Evolutionary conservation across 108 stramenopile genomes (phyloP).

Genomic region (Mayamaea pseudoterrestris): DNA sequence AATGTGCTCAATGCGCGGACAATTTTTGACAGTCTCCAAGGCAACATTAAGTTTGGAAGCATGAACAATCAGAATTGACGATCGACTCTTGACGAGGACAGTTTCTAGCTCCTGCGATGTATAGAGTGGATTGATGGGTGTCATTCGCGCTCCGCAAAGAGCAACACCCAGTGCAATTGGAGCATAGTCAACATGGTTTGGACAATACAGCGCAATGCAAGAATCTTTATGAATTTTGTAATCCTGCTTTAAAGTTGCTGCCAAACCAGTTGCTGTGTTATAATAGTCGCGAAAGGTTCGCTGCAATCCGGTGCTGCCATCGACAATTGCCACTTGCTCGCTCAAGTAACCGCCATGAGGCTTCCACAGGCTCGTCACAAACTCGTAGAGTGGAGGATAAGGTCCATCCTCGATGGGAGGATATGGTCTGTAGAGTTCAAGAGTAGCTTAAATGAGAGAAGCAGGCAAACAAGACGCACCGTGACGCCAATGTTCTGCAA

Average conservation of each 20-base stretch:
- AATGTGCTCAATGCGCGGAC: slow-evolving; percentile 38
- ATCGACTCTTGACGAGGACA: slow-evolving; percentile 48
- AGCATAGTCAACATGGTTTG: slow-evolving; percentile 82
- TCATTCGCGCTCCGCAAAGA: slow-evolving; percentile 60
- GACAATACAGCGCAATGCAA: slow-evolving; percentile 69
- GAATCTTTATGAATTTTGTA: slow-evolving; percentile 30
- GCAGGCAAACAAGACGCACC: neutral
- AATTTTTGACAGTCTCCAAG: slow-evolving; percentile 40
- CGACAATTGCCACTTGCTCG: slow-evolving; percentile 56
- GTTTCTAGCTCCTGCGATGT: slow-evolving; percentile 39
- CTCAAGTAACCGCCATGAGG: slow-evolving; percentile 9
- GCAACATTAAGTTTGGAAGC: slow-evolving; percentile 44
- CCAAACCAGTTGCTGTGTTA: slow-evolving; percentile 30
- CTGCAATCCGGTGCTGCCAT: slow-evolving; percentile 56
- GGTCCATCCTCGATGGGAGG: slow-evolving; percentile 29
- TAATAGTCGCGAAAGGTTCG: slow-evolving; percentile 59
- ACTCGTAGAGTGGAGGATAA: slow-evolving; percentile 41
- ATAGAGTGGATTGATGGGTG: slow-evolving; percentile 82
- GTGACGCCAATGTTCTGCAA: neutral
- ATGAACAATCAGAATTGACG: slow-evolving; percentile 63
- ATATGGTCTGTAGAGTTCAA: slow-evolving; percentile 28
- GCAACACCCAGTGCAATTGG: slow-evolving; percentile 63
- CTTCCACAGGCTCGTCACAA: slow-evolving; percentile 43
- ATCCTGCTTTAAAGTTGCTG: slow-evolving; percentile 37
- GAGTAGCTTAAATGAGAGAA: neutral